phyloP scores from a whole-genome alignment of 2,329 filamentous ascomycete genomes.

The Colletotrichum tanaceti region DNA sequence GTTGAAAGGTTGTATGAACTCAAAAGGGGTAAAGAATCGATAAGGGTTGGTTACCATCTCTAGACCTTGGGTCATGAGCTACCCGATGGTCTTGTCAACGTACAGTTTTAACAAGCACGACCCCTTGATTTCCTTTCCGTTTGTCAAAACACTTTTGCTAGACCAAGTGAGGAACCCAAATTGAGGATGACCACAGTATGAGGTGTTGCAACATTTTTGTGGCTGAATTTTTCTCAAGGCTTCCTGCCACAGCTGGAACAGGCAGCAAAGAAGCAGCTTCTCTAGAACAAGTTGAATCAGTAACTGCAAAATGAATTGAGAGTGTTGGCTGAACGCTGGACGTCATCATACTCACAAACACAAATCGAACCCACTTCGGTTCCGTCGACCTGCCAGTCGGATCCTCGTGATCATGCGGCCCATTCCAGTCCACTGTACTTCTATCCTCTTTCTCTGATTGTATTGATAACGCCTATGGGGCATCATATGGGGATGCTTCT shows the following conservation, averaged over 20 bases:
- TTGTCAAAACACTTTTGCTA: constrained; percentile 45
- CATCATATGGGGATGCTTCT: constrained; percentile 24
- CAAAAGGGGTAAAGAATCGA: constrained; percentile 64
- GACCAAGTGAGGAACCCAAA: constrained; percentile 56
- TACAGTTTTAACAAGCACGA: constrained; percentile 19
- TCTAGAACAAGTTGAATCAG: background rate
- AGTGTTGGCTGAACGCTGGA: constrained; percentile 3
- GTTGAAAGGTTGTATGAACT: constrained; percentile 71
- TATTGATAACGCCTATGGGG: background rate
- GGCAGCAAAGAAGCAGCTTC: constrained; percentile 21
- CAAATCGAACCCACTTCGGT: constrained; percentile 27
- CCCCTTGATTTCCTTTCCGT: no score
- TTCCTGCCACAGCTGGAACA: constrained; percentile 6
- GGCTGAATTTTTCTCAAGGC: constrained; percentile 17
- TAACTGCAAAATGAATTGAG: background rate
- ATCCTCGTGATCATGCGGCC: constrained; percentile 19
- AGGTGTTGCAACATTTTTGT: constrained; percentile 46
- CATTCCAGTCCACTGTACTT: constrained; percentile 11
- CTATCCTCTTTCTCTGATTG: background rate
- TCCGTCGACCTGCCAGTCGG: constrained; percentile 17
- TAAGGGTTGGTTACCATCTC: no score
- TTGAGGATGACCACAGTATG: constrained; percentile 63
- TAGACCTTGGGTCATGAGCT: rapidly evolving
- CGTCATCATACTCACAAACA: constrained; percentile 29
- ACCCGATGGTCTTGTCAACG: background rate